Percentiles rank a stretch among this genome's conserved stretches.
Conservation (phyloP, 768 basidiomycete species). For the Melanogaster broomeanus region DNA sequence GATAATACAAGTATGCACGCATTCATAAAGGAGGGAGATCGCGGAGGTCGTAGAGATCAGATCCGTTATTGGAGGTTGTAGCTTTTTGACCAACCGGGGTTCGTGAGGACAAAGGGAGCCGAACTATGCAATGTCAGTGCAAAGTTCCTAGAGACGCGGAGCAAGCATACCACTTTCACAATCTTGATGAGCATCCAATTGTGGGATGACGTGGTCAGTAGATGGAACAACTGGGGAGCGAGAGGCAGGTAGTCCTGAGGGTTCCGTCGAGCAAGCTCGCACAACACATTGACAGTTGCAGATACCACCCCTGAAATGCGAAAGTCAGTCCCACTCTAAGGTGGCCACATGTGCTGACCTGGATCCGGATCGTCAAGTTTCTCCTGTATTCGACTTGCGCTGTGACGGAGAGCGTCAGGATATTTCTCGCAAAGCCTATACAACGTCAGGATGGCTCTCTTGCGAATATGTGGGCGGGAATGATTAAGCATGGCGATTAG, state of each 20-base stretch:
- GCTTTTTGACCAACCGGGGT: constrained; percentile 90
- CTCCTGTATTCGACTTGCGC: constrained; percentile 72
- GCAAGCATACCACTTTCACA: constrained; percentile 77
- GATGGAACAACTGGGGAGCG: constrained; percentile 91
- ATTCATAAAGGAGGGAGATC: constrained; percentile 95
- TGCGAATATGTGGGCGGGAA: constrained; percentile 84
- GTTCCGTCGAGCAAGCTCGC: constrained; percentile 82
- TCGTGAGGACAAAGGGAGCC: constrained; percentile 90
- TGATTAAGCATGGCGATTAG: constrained; percentile 86
- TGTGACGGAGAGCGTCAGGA: constrained; percentile 72
- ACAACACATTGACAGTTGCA: constrained; percentile 91
- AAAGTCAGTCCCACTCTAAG: background rate
- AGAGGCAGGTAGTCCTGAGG: constrained; percentile 81
- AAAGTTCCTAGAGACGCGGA: background rate
- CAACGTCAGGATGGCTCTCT: constrained; percentile 83
- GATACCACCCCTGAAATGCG: constrained; percentile 76
- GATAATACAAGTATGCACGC: constrained; percentile 96
- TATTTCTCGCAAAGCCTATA: constrained; percentile 82
- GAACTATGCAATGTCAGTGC: constrained; percentile 56
- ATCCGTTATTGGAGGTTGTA: constrained; percentile 91
- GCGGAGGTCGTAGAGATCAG: constrained; percentile 95
- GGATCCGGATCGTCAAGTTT: constrained; percentile 79
- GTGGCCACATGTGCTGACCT: constrained; percentile 38
- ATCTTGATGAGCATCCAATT: constrained; percentile 99
- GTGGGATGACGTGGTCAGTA: constrained; percentile 91